Evolutionary conservation across 805 yeast species (phyloP), one percentile per base, ranked within the genome.

Genomic region (Clavispora phyllophila): DNA sequence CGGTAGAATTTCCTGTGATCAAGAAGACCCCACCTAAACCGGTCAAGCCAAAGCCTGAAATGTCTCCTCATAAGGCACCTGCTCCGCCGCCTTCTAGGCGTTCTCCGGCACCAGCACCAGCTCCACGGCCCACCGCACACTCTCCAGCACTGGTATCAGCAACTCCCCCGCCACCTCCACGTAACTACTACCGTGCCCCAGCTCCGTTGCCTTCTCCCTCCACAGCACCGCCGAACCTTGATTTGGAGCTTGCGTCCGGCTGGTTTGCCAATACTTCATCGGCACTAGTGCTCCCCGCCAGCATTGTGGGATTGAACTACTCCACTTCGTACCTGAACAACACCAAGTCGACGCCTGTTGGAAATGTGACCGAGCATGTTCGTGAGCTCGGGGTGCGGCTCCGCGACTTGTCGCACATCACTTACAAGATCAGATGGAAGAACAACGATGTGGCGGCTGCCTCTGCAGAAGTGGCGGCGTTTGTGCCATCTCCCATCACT

Each of bases 211-310:
- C 60, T 7, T 47, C 48, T 3, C 40, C 36, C 3, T 23, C 42
- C 4, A 15, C 47, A 1, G 53, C 39, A 0, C 66, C 63, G 2
- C 75, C 78, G 0, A 53, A 56, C 0, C 35, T 75, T 2, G 70
- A 78, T 48, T 49, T 76, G 26, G 73, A 76, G 36, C 56, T 77
- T 3, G 40, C 54, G 0, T 52, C 70, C 0, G 72, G 73, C 1
- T 78, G 82, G 82, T 78, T 65, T 56, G 63, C 71, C 1, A 54
- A 61, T 12, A 51, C 57, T 8, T 47, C 57, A 4, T 51, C 57
- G 3, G 40, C 55, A 1, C 36, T 49, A 41, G 40, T 43, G 1
- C 47, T 74, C n/a, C 82, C 82, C 1, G 39, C 45, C 9, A 58
- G 58, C 36, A 56, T 78, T 3, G 38, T 53, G 18, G 72, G 72